Evolutionary conservation across 1,139 yeast species (phyloP), one percentile per base, ranked within the genome.

Genomic region (Geotrichum aggregatum): DNA sequence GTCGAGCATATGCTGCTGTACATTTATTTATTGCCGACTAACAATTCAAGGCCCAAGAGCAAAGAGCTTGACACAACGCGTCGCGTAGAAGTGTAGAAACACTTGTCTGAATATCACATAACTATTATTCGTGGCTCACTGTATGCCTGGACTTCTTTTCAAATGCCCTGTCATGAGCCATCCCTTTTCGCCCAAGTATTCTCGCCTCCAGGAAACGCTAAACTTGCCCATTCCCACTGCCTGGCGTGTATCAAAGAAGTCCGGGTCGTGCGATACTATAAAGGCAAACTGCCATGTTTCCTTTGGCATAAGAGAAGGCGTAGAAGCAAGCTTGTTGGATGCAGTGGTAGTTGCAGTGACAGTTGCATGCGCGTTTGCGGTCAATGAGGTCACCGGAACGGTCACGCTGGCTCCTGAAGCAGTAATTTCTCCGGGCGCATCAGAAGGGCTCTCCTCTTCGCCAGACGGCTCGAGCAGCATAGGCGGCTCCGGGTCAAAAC

Each of bases 141-240:
- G 49, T 46, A 49, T 38, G 2, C 49, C 49, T 4, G 45, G 46
- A 33, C 40, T 52, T 26, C 55, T 47, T 33, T 52, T 55, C 18
- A 50, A 26, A 44, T 51, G 60, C 6, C 60, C 61, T 0, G 71
- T 65, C 6, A 67, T 65, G 50, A 67, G 58, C 65, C 70, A 67
- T 1, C 73, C 73, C 52, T 61, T 58, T 45, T 66, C 67, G 1
- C 73, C 73, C 46, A 69, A 52, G 8, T 70, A 70, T 47, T 68
- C 71, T 21, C 72, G 60, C 1, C 71, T 59, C 73, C 73, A 70
- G 33, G 66, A 62, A 11, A 69, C 56, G 3, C 63, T 60, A 38
- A 69, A 56, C 45, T 59, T 59, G 34, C 61, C 58, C 40, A 57
- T 50, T 13, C 62, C 59, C 7, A 53, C 56, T 1, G 61, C 28